Base-by-base conservation (phyloP, 2,329 filamentous ascomycete species). In the Botryosphaeria dothidea region DNA sequence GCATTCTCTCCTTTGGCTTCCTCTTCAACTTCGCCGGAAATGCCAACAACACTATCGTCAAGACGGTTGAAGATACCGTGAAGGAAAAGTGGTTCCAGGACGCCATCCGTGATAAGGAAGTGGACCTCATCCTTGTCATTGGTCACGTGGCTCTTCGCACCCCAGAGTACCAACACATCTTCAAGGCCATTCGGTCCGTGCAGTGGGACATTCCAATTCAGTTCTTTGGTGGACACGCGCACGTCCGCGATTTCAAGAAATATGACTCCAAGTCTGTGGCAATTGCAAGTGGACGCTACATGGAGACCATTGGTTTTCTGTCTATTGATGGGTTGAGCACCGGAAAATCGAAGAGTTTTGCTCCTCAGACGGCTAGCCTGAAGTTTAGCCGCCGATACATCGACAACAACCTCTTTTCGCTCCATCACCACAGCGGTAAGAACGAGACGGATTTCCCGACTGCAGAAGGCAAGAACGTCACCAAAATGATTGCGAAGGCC, bases 221-320 rank as follows among this genome's bases (percentile, higher is more conserved):
- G 66, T 93, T 97, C 78, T 95, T 98, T 67, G 94, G 92, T 8
- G 94, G 94, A 0, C 94, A 98, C 73, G 88, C 88, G 1, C 94
- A 98, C 74, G 92, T 97, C 52, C 88, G 94, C 8, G 93, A 97
- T 74, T 92, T 92, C 70, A 86, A 86, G 45, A 87, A 85, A 66
- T 97, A 92, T 71, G 94, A 97, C 76, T 85, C 85, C 43, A 89
- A 88, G 62, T 88, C 93, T 0, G 89, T 91, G 67, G 93, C 90
- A 0, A 82, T 98, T 4, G 93, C 93, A 45, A 95, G 92, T 70
- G 94, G 94, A 3, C 86, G 94, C 0, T 98, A 97, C 77, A 90
- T 97, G 82, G 94, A 98, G 80, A 97, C 94, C 0, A 89, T 98
- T 57, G 94, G 94, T 1, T 98, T 95, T 85, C 88, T 95, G 86